Evolutionary conservation across 83 land plant genomes (phyloP).

Genomic region (Isoetes engelmannii): DNA sequence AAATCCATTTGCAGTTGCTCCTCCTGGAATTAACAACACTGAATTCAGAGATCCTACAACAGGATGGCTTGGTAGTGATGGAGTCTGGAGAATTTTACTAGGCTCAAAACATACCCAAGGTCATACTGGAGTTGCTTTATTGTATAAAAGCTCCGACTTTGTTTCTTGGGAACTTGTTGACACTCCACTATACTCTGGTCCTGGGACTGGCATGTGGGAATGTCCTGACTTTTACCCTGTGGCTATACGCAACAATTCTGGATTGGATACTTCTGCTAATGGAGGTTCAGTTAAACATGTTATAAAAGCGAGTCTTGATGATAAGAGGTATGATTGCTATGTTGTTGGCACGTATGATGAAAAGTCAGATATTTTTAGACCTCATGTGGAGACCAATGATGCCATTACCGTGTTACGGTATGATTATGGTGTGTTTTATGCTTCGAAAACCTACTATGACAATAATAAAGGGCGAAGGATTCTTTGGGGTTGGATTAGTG

Average conservation of each 20-base stretch:
- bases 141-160: conserved; percentile 58
- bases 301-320: conserved; percentile 5
- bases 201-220: conserved; percentile 26
- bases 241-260: conserved; percentile 11
- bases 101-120: conserved; percentile 26
- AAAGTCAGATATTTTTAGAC: neutral
- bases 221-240: conserved; percentile 27
- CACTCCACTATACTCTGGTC: conserved; percentile 14
- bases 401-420: conserved; percentile 36
- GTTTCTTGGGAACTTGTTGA: conserved; percentile 10
- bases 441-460: conserved; percentile 77
- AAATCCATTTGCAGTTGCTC: conserved; percentile 47
- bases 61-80: conserved; percentile 55
- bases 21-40: conserved; percentile 25
- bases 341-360: neutral
- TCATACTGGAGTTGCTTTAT: conserved; percentile 34
- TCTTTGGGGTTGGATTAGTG: conserved; percentile 71
- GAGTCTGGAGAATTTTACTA: conserved; percentile 37
- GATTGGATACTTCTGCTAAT: conserved; percentile 38
- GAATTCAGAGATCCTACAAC: conserved; percentile 72
- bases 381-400: neutral
- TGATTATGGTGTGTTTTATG: conserved; percentile 82
- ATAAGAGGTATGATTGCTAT: conserved; percentile 3
- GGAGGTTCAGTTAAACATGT: conserved; percentile 1
- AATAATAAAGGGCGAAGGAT: conserved; percentile 43